phyloP scores from a whole-genome alignment of 257 asterid species.

The Petunia axillaris region DNA sequence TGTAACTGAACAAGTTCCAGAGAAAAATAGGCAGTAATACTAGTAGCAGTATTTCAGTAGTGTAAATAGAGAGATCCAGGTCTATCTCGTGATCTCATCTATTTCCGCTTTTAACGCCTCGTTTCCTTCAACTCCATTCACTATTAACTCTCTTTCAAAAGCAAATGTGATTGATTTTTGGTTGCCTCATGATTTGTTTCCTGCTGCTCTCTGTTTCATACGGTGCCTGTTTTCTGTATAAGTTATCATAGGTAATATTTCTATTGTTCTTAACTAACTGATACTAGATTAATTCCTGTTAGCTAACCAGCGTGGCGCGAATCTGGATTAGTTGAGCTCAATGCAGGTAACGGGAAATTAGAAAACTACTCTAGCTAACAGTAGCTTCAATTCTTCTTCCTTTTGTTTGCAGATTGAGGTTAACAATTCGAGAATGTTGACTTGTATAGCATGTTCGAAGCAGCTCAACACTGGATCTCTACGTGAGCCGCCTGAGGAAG shows the following conservation, averaged over 20 bases:
- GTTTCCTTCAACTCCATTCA: conserved; percentile 21
- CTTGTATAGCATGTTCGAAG: conserved; percentile 94
- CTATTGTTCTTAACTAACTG: neutral
- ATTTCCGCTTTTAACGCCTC: conserved; percentile 27
- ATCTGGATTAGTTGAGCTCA: no score
- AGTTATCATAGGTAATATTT: neutral
- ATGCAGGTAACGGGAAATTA: no score
- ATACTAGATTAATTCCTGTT: neutral
- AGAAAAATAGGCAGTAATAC: conserved; percentile 27
- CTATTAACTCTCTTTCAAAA: conserved; percentile 37
- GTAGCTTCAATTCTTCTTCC: no score
- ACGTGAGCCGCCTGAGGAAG: conserved; percentile 55
- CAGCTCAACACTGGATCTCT: conserved; percentile 74
- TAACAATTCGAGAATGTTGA: conserved; percentile 54
- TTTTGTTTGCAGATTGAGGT: conserved; percentile 17
- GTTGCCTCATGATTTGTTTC: neutral
- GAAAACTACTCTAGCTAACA: no score
- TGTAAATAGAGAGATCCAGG: conserved; percentile 33
- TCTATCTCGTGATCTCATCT: conserved; percentile 4
- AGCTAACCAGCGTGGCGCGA: no score
- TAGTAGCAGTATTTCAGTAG: conserved; percentile 14
- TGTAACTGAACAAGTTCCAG: neutral
- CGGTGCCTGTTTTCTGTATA: neutral
- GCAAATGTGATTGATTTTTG: no score
- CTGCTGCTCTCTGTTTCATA: neutral